phyloP scores from a whole-genome alignment of 106 monocot genomes.

The Posidonia australis region DNA sequence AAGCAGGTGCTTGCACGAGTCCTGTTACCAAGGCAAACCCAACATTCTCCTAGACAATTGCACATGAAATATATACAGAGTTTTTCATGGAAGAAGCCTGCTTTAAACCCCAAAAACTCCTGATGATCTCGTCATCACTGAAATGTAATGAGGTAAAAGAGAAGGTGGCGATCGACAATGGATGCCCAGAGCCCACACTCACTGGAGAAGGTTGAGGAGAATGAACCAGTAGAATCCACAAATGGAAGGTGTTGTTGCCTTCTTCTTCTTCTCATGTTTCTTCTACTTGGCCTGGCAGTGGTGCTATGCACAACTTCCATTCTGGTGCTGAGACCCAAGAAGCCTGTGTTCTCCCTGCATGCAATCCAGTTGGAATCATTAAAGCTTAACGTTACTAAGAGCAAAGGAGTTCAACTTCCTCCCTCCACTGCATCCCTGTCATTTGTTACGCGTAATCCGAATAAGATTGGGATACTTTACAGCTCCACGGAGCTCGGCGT shows the following conservation, averaged over 20 bases:
- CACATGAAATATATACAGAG: no score
- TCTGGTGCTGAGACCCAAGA: constrained; percentile 42
- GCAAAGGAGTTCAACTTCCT: constrained; percentile 13
- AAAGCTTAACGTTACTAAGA: constrained; percentile 20
- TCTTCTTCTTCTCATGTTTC: constrained; percentile 2
- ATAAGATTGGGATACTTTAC: constrained; percentile 46
- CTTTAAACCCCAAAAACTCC: neutral
- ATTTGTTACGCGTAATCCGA: constrained; percentile 35
- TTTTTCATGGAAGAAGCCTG: no score
- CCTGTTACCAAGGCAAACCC: constrained; percentile 23
- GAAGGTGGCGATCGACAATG: neutral
- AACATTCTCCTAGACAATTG: neutral
- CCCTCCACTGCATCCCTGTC: constrained; percentile 23
- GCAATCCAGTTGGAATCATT: constrained; percentile 31
- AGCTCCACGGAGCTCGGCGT: constrained; percentile 27
- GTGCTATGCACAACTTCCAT: constrained; percentile 12
- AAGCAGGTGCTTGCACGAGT: constrained; percentile 16
- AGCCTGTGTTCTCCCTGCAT: constrained; percentile 45
- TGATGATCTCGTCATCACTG: neutral
- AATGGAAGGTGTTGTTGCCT: constrained; percentile 12
- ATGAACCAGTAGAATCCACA: neutral
- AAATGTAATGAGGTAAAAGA: neutral
- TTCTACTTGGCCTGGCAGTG: constrained; percentile 16
- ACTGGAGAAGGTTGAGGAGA: constrained; percentile 7
- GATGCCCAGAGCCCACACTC: constrained; percentile 4